Conservation (phyloP, 768 basidiomycete genomes). For the Naganishia friedmannii region DNA sequence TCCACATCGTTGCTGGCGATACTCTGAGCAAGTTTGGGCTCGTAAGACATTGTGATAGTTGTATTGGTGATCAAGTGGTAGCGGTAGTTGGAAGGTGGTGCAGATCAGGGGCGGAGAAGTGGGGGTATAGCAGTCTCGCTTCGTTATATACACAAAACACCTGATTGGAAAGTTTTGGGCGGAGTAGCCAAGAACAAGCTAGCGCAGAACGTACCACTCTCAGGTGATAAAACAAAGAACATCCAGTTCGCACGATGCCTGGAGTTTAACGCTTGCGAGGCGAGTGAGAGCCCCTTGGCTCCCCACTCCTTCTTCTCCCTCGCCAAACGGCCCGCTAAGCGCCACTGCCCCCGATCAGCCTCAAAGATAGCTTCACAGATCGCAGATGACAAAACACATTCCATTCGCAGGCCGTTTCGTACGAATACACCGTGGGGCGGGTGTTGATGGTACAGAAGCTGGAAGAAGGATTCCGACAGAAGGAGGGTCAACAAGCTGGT, state of each 20-base stretch:
- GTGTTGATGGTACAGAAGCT: neutral
- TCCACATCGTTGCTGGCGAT: slow-evolving; percentile 10
- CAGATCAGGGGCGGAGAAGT: neutral
- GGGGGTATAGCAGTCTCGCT: neutral
- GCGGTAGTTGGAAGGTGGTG: no score
- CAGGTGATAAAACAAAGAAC: slow-evolving; percentile 11
- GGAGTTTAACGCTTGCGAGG: slow-evolving; percentile 8
- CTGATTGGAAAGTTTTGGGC: slow-evolving; percentile 22
- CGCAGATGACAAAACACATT: slow-evolving; percentile 2
- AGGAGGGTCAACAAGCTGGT: neutral
- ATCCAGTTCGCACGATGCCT: neutral
- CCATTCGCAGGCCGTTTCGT: neutral
- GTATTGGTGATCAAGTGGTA: neutral
- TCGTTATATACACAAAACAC: slow-evolving; percentile 2
- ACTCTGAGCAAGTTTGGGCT: slow-evolving; percentile 17
- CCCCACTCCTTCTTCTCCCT: neutral
- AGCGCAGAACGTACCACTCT: neutral
- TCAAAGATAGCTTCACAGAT: neutral
- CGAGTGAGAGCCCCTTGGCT: slow-evolving; percentile 8
- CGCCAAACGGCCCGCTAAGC: neutral
- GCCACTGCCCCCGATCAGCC: neutral
- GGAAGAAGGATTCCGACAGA: neutral
- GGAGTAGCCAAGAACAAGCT: slow-evolving; percentile 1
- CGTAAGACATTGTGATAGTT: slow-evolving; percentile 9
- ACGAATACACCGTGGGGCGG: neutral